Base-by-base conservation (phyloP, 257 asterid species). In the Coffea eugenioides region DNA sequence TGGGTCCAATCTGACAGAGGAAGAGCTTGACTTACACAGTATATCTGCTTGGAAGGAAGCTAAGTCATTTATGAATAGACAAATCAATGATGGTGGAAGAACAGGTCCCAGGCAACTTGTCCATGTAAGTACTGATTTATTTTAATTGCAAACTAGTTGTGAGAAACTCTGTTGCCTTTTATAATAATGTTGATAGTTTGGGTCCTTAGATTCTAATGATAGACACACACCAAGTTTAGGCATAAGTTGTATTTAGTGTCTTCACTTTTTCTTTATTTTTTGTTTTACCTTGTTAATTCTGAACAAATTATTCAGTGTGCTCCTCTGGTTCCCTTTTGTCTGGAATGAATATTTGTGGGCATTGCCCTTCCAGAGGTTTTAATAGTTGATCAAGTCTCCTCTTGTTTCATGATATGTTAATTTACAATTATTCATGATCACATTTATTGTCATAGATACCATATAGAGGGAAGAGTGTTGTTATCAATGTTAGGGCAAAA, bases 41-140 rank as follows among this genome's bases (percentile, higher is more conserved):
- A 84, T 84, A 77, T 84, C 84, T 46, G 87, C 84, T 39, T 84
- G 87, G 87, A 84, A 84, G 59, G 85, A 79, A 54, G 85, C 80
- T 1, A 82, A 82, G 74, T 73, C 77, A 52, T 76, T 71, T 61
- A 9, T 77, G 43, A 71, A 67, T 25, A 76, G 83, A 62, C 83
- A 75, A 79, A 52, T 20, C 51, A 73, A 67, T 69, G 82, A 79
- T 4, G 34, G 75, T 49, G 84, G 67, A 57, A 80, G 82, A 57
- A 52, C 70, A 56, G 69, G 65, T 56, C 36, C 77, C 36, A 84
- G 91, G 81, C 92, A 59, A 71, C 97, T 96, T 77, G 90, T 94
- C 65, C 97, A 91, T 83, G 99, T 96, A 86, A 89, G 97, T 89
- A 27, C 62, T 76, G 16, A 66, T 71, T 70, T 71, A 46, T 39